phyloP scores from a whole-genome alignment of 139 green algal species.

The Gonium pectorale region DNA sequence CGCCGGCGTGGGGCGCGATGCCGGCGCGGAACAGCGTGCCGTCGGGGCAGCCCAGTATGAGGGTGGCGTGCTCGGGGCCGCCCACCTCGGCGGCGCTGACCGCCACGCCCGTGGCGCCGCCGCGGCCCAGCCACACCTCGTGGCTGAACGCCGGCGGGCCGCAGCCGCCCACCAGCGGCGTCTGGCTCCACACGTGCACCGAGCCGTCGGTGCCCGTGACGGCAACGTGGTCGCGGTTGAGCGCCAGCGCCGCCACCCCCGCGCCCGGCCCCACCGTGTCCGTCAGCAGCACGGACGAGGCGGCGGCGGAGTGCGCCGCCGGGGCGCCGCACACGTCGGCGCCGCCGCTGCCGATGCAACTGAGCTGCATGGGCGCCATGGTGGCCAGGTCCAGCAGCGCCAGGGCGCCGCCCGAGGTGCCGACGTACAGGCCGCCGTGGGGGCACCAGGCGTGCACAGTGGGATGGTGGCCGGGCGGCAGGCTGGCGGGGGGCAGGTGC shows the following conservation, averaged over 20 bases:
- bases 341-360: neutral
- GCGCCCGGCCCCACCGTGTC: slow-evolving; percentile 3
- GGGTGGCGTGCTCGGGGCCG: neutral
- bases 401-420: slow-evolving; percentile 37
- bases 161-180: neutral
- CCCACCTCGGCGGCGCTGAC: slow-evolving; percentile 1
- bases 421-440: slow-evolving; percentile 43
- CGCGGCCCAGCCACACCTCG: slow-evolving; percentile 32
- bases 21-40: slow-evolving; percentile 26
- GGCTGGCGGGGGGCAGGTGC: neutral
- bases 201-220: slow-evolving; percentile 34
- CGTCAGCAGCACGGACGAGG: slow-evolving; percentile 10
- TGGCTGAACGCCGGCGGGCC: slow-evolving; percentile 35
- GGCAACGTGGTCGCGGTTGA: slow-evolving; percentile 47
- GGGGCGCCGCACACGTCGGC: neutral
- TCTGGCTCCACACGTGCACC: slow-evolving; percentile 5
- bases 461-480: slow-evolving; percentile 16
- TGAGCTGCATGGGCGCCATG: slow-evolving; percentile 5
- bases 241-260: slow-evolving; percentile 13
- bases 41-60: slow-evolving; percentile 40
- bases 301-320: neutral
- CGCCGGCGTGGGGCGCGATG: slow-evolving; percentile 31
- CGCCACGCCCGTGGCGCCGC: slow-evolving; percentile 8
- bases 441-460: slow-evolving; percentile 46
- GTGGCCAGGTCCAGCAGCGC: slow-evolving; percentile 37